Evolutionary conservation across 345 rosid genomes (phyloP).

Genomic region (Viola odorata): DNA sequence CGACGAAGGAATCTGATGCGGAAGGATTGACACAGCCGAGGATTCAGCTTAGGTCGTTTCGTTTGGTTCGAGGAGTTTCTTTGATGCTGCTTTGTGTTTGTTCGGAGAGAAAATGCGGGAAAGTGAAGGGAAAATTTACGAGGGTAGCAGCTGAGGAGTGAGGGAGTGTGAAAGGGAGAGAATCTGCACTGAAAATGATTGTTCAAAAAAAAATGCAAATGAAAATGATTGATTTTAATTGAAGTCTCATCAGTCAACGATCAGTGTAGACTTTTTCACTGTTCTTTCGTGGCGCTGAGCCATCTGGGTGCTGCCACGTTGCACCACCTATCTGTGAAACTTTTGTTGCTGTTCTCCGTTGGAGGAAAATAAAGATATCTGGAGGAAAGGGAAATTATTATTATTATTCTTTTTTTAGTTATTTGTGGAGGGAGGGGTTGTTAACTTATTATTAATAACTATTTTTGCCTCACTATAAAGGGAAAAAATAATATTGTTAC

Average conservation of each 20-base stretch:
- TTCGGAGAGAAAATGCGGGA: conserved; percentile 10
- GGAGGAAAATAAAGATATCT: no score
- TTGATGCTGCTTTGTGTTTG: not conserved
- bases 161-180: not conserved
- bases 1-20: conserved; percentile 2
- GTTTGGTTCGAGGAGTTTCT: not conserved
- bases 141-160: not conserved
- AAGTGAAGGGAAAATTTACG: conserved; percentile 3
- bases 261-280: not conserved
- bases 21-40: not conserved
- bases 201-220: no score
- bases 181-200: not conserved
- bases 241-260: not conserved
- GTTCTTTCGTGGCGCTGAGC: not conserved
- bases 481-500: no score
- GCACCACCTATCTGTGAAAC: no score
- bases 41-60: not conserved
- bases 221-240: conserved; percentile 14
- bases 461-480: no score
- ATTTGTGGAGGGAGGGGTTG: no score
- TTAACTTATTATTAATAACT: no score
- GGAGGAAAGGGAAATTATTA: no score
- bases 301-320: no score
- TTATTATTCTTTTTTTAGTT: no score
- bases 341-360: no score